Conservation (phyloP, 2,329 filamentous ascomycete genomes). For the Paracorniculantispora psalliotae region DNA sequence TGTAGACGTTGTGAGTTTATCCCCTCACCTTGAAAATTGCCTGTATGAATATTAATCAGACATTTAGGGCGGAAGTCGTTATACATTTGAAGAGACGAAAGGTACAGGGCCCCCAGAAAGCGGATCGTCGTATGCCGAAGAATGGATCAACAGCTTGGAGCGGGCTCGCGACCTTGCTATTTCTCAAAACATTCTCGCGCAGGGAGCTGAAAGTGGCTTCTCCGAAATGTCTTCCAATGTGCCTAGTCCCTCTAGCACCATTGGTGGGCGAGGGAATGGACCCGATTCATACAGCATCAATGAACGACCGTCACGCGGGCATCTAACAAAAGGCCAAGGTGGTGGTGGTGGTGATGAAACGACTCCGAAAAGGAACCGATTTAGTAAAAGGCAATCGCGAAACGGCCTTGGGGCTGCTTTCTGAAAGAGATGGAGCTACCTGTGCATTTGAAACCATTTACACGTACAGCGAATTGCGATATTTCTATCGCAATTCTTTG, state of each 20-base stretch:
- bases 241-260: constrained; percentile 72
- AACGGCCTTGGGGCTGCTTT: constrained; percentile 90
- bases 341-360: constrained; percentile 49
- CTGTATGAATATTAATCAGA: constrained; percentile 23
- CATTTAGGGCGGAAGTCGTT: constrained; percentile 76
- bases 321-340: constrained; percentile 55
- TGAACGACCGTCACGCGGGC: constrained; percentile 51
- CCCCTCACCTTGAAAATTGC: background rate
- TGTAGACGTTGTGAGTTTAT: constrained; percentile 78
- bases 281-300: constrained; percentile 43
- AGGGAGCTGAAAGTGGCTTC: constrained; percentile 62
- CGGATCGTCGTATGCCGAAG: constrained; percentile 67
- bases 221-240: constrained; percentile 65
- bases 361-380: constrained; percentile 56
- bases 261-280: constrained; percentile 54
- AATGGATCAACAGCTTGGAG: constrained; percentile 89
- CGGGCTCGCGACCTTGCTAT: constrained; percentile 79
- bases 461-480: background rate
- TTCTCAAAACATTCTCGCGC: constrained; percentile 64
- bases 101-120: constrained; percentile 51
- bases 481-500: background rate
- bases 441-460: background rate
- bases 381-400: constrained; percentile 90
- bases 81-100: constrained; percentile 91
- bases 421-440: constrained; percentile 32